A percentile compares a stretch with the other conserved stretches of the same genome.
Conservation (phyloP, 768 basidiomycete genomes). For the Arthromyces matolae region DNA sequence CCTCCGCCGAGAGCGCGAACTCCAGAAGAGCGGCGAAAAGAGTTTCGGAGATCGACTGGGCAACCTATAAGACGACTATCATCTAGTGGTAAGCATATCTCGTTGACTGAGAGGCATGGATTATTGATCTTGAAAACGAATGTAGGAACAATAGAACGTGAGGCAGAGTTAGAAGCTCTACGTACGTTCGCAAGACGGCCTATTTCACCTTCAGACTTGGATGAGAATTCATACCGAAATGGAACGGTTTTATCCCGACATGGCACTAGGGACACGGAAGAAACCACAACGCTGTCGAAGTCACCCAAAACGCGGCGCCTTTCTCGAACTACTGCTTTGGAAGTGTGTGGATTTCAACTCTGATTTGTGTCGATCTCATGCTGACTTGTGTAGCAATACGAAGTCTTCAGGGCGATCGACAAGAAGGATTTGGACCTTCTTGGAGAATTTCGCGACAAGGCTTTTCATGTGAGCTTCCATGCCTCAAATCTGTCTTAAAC, state of each 20-base stretch:
- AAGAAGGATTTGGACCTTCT: conserved; percentile 75
- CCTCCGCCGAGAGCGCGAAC: background rate
- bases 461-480: conserved; percentile 78
- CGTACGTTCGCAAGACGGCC: conserved; percentile 49
- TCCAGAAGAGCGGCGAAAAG: background rate
- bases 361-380: too few relatives aligned
- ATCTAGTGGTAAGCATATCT: conserved; percentile 53
- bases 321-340: conserved; percentile 38
- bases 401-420: conserved; percentile 84
- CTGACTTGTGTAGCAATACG: conserved; percentile 35
- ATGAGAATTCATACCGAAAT: conserved; percentile 5
- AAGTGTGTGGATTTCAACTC: conserved; percentile 43
- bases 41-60: background rate
- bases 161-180: conserved; percentile 58
- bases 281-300: conserved; percentile 11
- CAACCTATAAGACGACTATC: conserved; percentile 47
- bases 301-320: conserved; percentile 7
- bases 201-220: conserved; percentile 28
- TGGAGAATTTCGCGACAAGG: conserved; percentile 77
- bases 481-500: too few relatives aligned
- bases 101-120: too few relatives aligned
- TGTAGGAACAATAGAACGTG: conserved; percentile 60
- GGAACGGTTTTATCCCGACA: too few relatives aligned
- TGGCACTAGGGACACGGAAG: too few relatives aligned
- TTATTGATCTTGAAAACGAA: conserved; percentile 11